Conservation (phyloP, 805 yeast species). For the Candida odintsovae region DNA sequence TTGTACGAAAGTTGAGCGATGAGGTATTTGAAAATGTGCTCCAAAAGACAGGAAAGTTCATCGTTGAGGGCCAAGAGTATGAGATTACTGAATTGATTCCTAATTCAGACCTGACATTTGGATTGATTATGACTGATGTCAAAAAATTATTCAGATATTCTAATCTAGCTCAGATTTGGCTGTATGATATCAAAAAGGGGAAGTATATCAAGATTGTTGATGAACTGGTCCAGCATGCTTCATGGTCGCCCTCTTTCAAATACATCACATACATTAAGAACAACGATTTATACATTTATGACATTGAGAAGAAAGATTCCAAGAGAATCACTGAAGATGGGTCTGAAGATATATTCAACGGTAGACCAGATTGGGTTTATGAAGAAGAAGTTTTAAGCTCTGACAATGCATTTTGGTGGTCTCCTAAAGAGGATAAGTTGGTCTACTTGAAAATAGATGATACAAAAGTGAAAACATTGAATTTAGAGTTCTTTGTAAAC, state of each 20-base stretch:
- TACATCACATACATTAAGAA: constrained; percentile 50
- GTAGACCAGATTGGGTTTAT: constrained; percentile 78
- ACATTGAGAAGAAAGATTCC: constrained; percentile 19
- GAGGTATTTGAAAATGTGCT: constrained; percentile 12
- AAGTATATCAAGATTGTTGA: constrained; percentile 21
- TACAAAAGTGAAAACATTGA: constrained; percentile 46
- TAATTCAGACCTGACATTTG: constrained; percentile 40
- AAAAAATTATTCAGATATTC: constrained; percentile 66
- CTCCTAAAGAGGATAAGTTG: constrained; percentile 52
- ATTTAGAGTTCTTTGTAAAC: constrained; percentile 46
- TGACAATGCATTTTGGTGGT: constrained; percentile 69
- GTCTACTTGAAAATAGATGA: constrained; percentile 57
- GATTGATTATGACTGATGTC: constrained; percentile 49
- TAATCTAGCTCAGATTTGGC: constrained; percentile 52
- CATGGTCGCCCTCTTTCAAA: constrained; percentile 58
- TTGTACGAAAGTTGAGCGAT: constrained; percentile 29
- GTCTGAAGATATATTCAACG: constrained; percentile 46
- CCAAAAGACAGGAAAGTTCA: constrained; percentile 31
- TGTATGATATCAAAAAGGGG: constrained; percentile 41
- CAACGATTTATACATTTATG: constrained; percentile 48
- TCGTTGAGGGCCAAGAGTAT: constrained; percentile 34
- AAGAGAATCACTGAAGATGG: constrained; percentile 42
- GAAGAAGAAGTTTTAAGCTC: constrained; percentile 68
- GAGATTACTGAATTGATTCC: constrained; percentile 36
- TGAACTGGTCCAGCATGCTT: constrained; percentile 35